These are phyloP conservation scores for Paramecium octaurelia DNA, from an alignment of 73 alveolate genomes.

Conservation along the genomic window DNA sequence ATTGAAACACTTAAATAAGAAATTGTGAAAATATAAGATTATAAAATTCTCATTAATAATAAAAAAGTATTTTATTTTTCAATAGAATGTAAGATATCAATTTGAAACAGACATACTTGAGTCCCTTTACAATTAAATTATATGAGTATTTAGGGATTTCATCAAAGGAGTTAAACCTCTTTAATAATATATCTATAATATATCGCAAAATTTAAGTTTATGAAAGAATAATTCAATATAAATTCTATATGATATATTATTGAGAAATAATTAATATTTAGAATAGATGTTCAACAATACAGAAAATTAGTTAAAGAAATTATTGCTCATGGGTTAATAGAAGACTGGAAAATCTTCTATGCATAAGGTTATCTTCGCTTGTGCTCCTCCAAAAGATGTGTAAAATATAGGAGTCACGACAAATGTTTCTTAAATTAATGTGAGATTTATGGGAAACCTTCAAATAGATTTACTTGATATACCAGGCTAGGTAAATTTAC, in stretches of 20 bases:
- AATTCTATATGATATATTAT: neutral
- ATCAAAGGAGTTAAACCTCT: neutral
- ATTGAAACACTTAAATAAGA: too few species aligned
- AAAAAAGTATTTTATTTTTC: too few species aligned
- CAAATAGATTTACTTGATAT: constrained; percentile 88
- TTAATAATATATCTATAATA: neutral
- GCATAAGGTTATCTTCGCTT: constrained; percentile 92
- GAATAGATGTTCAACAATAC: neutral
- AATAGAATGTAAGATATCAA: too few species aligned
- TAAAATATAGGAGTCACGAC: constrained; percentile 81
- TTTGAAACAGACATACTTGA: too few species aligned
- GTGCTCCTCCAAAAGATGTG: constrained; percentile 89
- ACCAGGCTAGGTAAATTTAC: constrained; percentile 75
- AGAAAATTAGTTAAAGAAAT: constrained; percentile 66
- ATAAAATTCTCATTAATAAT: too few species aligned
- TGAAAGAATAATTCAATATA: neutral
- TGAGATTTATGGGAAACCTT: constrained; percentile 90
- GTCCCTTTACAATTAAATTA: too few species aligned
- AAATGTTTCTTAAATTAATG: constrained; percentile 79
- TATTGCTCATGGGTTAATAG: constrained; percentile 87
- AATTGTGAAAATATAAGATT: too few species aligned
- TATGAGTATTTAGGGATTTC: neutral
- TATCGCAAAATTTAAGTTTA: neutral
- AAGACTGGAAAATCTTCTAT: constrained; percentile 95
- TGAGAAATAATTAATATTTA: neutral